These are phyloP conservation scores for Phytophthora nicotianae DNA, from an alignment of 352 stramenopile species.

Conservation along the genomic window DNA sequence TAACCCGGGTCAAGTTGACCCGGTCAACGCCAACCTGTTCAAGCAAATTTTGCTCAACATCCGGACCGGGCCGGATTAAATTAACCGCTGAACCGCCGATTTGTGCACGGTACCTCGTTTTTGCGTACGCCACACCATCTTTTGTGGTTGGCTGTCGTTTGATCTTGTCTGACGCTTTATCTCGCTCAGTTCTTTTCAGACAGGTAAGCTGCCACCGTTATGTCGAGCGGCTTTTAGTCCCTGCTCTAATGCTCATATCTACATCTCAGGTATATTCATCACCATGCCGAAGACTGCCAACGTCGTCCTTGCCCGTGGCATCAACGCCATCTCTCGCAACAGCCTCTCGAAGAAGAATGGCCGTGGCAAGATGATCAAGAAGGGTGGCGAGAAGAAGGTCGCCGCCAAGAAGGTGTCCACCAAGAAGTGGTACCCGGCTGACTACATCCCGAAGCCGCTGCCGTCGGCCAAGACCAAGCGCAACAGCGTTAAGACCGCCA, in stretches of 20 bases:
- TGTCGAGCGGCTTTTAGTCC: neutral
- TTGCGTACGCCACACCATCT: conserved; percentile 13
- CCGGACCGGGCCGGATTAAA: conserved; percentile 5
- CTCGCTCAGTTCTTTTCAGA: conserved; percentile 62
- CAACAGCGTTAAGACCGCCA: conserved; percentile 89
- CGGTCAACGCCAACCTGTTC: too few species aligned
- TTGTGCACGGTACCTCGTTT: conserved; percentile 12
- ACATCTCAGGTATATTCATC: conserved; percentile 54
- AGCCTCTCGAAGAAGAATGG: conserved; percentile 64
- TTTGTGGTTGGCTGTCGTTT: conserved; percentile 33
- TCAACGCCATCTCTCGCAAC: conserved; percentile 82
- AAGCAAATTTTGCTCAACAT: too few species aligned
- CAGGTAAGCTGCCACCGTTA: conserved; percentile 44
- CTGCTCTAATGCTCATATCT: neutral
- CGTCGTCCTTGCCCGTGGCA: conserved; percentile 73
- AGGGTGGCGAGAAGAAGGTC: conserved; percentile 71
- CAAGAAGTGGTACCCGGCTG: conserved; percentile 80
- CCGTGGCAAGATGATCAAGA: conserved; percentile 65
- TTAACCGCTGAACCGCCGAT: conserved; percentile 9
- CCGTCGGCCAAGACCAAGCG: conserved; percentile 72
- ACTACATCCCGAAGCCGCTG: conserved; percentile 69
- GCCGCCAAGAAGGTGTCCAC: conserved; percentile 49
- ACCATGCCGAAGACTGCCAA: conserved; percentile 68
- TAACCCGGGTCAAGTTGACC: too few species aligned
- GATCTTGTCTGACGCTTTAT: neutral